phyloP scores from a whole-genome alignment of 345 rosid genomes.

The Camelina sativa region DNA sequence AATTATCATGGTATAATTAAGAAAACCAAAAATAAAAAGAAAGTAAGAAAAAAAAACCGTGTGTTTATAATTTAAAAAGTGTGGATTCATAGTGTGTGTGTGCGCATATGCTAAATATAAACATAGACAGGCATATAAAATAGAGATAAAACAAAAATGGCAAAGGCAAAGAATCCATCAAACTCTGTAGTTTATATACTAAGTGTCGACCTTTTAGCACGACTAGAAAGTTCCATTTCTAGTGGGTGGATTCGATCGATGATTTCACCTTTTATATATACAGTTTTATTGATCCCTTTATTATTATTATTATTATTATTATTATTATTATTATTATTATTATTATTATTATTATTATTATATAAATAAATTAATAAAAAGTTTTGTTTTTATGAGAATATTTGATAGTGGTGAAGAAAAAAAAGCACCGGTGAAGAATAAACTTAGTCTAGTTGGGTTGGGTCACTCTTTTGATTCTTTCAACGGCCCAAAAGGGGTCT shows the following conservation, averaged over 20 bases:
- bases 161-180: conserved; percentile 34
- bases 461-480: conserved; percentile 23
- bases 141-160: neutral
- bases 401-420: conserved; percentile 35
- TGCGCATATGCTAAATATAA: neutral
- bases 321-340: neutral
- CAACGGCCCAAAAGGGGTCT: conserved; percentile 29
- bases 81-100: neutral
- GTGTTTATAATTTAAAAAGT: neutral
- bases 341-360: neutral
- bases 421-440: neutral
- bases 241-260: conserved; percentile 29
- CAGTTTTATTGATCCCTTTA: conserved; percentile 15
- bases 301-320: neutral
- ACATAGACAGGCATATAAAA: neutral
- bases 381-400: neutral
- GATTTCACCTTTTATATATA: conserved; percentile 17
- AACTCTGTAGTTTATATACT: conserved; percentile 35
- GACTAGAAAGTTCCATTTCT: conserved; percentile 33
- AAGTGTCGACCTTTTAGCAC: conserved; percentile 42
- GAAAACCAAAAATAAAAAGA: neutral
- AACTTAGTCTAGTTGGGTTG: conserved; percentile 24
- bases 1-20: neutral
- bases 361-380: neutral
- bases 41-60: too few relatives aligned